phyloP scores from a whole-genome alignment of 1,139 yeast species.

The Sugiyamaella neomexicana region DNA sequence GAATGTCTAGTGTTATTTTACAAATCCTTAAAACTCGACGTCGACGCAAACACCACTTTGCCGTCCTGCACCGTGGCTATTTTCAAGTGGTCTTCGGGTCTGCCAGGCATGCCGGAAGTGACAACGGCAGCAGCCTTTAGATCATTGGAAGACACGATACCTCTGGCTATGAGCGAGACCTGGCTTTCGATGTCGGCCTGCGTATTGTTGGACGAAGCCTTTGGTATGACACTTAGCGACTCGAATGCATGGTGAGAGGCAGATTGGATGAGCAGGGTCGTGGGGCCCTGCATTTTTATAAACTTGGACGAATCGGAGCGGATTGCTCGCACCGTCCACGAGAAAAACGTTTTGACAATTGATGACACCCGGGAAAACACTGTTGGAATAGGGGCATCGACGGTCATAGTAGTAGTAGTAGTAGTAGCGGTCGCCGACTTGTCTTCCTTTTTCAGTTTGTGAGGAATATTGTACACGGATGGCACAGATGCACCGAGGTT shows the following conservation, averaged over 20 bases:
- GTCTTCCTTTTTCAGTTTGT: slow-evolving; percentile 6
- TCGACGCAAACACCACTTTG: slow-evolving; percentile 28
- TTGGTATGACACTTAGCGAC: slow-evolving; percentile 6
- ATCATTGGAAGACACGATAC: neutral
- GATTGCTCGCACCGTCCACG: slow-evolving; percentile 5
- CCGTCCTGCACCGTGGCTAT: slow-evolving; percentile 33
- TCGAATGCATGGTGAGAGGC: slow-evolving; percentile 10
- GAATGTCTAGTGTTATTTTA: neutral
- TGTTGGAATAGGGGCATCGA: neutral
- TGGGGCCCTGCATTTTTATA: slow-evolving; percentile 24
- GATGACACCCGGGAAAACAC: slow-evolving; percentile 4
- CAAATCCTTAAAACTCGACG: slow-evolving; percentile 13
- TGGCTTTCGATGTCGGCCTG: slow-evolving; percentile 22
- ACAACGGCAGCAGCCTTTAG: slow-evolving; percentile 20
- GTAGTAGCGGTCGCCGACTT: neutral
- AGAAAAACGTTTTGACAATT: neutral
- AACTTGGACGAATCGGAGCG: slow-evolving; percentile 22
- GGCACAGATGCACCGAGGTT: slow-evolving; percentile 18
- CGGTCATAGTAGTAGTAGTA: no score
- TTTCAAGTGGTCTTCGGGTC: slow-evolving; percentile 33
- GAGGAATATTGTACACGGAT: slow-evolving; percentile 9
- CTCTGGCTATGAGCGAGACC: slow-evolving; percentile 13
- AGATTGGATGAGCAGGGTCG: slow-evolving; percentile 24
- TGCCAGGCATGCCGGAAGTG: slow-evolving; percentile 25
- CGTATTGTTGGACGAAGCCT: slow-evolving; percentile 7